Conservation (phyloP, 1,284 basidiomycete species). For the Puccinia polysora region DNA sequence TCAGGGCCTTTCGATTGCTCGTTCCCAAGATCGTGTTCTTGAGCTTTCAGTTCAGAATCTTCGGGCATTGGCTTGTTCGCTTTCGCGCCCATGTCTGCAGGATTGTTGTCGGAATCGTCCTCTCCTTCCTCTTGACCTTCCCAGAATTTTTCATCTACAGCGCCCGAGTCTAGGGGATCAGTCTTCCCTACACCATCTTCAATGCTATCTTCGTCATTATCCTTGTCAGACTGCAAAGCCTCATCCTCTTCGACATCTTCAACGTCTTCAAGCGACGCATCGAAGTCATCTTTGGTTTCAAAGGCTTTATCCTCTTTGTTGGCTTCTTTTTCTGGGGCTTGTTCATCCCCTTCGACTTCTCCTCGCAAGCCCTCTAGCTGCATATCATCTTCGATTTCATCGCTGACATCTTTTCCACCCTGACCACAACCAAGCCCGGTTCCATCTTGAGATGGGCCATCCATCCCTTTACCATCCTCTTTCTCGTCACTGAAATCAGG, state of each 20-base stretch:
- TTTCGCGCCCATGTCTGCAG: conserved; percentile 24
- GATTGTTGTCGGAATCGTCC: conserved; percentile 57
- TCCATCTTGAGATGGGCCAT: conserved; percentile 60
- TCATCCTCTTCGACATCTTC: conserved; percentile 62
- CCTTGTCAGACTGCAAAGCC: conserved; percentile 59
- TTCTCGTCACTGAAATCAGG: conserved; percentile 66
- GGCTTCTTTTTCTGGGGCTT: conserved; percentile 60
- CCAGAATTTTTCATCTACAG: conserved; percentile 96
- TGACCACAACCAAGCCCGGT: conserved; percentile 79
- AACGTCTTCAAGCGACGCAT: conserved; percentile 67
- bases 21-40: conserved; percentile 19
- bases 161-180: conserved; percentile 77
- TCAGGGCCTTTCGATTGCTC: conserved; percentile 55
- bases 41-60: conserved; percentile 21
- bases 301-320: conserved; percentile 50
- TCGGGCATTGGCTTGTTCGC: conserved; percentile 22
- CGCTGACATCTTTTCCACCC: conserved; percentile 79
- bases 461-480: conserved; percentile 54
- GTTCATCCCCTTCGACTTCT: conserved; percentile 54
- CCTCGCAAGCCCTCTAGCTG: conserved; percentile 89
- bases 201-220: conserved; percentile 59
- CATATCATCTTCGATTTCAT: conserved; percentile 88
- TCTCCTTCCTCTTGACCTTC: conserved; percentile 66
- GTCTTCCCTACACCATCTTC: conserved; percentile 82
- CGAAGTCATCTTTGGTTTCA: conserved; percentile 61